phyloP scores from a whole-genome alignment of 202 grass and related monocot genomes.

The Saccharum hybrid region DNA sequence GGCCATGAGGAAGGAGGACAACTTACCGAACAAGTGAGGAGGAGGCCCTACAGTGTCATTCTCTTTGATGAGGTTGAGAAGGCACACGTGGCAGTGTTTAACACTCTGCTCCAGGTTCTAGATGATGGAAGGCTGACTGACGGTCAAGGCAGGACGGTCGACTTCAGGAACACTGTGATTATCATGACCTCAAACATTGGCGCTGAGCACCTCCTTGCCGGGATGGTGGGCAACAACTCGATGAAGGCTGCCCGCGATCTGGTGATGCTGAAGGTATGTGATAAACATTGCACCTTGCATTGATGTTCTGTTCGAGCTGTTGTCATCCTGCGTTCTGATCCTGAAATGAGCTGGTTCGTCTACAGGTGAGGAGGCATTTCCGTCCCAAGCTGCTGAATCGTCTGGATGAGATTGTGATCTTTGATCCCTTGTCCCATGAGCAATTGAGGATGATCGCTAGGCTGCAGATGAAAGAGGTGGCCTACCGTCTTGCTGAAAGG shows the following conservation, averaged over 20 bases:
- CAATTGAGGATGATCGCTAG: conserved; percentile 81
- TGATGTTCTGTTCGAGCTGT: neutral
- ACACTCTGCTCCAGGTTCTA: conserved; percentile 90
- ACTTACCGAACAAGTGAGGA: conserved; percentile 75
- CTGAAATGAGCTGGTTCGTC: neutral
- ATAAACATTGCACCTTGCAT: neutral
- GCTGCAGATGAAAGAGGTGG: conserved; percentile 90
- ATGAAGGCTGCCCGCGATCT: conserved; percentile 72
- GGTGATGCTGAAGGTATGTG: conserved; percentile 76
- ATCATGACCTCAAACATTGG: conserved; percentile 99
- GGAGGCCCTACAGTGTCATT: conserved; percentile 79
- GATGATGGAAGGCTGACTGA: conserved; percentile 91
- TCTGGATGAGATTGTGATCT: conserved; percentile 86
- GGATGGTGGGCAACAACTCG: conserved; percentile 79
- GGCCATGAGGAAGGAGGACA: conserved; percentile 94
- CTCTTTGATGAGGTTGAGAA: conserved; percentile 98
- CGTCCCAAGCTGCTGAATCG: conserved; percentile 83
- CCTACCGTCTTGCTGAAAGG: conserved; percentile 68
- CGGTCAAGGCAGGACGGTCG: conserved; percentile 82
- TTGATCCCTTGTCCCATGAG: conserved; percentile 80
- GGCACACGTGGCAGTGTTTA: conserved; percentile 89
- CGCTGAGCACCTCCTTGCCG: conserved; percentile 84
- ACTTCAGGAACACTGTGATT: conserved; percentile 90
- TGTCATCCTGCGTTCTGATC: neutral
- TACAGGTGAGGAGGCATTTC: conserved; percentile 84